Conservation (phyloP, 208 protist species). For the Angomonas ambiguus region DNA sequence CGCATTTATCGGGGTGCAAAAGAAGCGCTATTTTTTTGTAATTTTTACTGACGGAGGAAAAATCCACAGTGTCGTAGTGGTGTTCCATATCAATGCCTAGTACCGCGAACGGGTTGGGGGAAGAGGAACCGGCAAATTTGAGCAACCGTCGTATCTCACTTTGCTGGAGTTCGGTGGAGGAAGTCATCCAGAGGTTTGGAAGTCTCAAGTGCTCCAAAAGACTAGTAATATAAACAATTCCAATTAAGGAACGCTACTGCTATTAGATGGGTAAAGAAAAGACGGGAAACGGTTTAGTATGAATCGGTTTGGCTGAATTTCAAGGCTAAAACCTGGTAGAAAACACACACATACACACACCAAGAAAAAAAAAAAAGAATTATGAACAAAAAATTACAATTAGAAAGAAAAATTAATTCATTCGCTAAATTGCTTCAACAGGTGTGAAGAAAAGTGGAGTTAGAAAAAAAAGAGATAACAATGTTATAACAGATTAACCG, state of each 20-base stretch:
- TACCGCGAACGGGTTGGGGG: conserved; percentile 54
- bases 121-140: conserved; percentile 26
- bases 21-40: conserved; percentile 78
- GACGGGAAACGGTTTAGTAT: too few relatives aligned
- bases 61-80: conserved; percentile 20
- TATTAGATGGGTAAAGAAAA: too few relatives aligned
- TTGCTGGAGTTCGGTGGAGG: conserved; percentile 40
- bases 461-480: conserved; percentile 12
- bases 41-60: conserved; percentile 58
- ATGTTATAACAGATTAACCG: conserved; percentile 58
- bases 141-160: conserved; percentile 66
- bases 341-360: neutral
- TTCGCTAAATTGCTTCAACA: too few relatives aligned
- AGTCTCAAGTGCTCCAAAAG: too few relatives aligned
- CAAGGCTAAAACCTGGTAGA: too few relatives aligned
- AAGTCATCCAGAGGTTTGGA: too few relatives aligned
- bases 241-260: too few relatives aligned
- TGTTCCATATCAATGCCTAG: conserved; percentile 60
- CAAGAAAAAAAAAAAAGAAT: conserved; percentile 5
- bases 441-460: neutral
- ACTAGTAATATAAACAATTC: too few relatives aligned
- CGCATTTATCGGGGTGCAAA: conserved; percentile 90
- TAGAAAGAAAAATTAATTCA: conserved; percentile 8
- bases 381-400: conserved; percentile 21
- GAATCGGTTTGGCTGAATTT: too few relatives aligned